Percentiles rank a stretch among this genome's conserved stretches.
Conservation (phyloP, 805 yeast genomes). For the Starmerella khaoyaiensis region DNA sequence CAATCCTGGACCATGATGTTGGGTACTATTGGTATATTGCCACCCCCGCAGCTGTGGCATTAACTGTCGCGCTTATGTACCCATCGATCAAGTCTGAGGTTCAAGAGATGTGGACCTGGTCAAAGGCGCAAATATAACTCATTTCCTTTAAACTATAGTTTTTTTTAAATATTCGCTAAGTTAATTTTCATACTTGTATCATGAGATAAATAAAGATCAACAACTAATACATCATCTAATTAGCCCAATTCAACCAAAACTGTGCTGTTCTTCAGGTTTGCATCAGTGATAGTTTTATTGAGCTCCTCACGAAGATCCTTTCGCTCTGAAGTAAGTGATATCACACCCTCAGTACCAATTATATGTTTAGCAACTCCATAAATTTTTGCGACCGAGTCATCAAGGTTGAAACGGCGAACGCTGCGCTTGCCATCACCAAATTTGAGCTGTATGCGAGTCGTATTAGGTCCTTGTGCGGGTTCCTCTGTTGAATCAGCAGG, state of each 20-base stretch:
- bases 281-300: conserved; percentile 49
- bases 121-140: conserved; percentile 14
- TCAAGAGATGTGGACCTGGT: conserved; percentile 18
- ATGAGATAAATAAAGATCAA: not conserved
- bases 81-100: conserved; percentile 8
- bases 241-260: conserved; percentile 46
- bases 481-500: conserved; percentile 44
- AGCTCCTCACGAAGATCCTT: conserved; percentile 43
- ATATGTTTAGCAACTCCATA: conserved; percentile 57
- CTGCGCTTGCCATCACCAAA: conserved; percentile 75
- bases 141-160: not conserved
- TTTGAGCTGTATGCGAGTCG: conserved; percentile 71
- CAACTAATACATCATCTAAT: not conserved
- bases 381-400: conserved; percentile 46
- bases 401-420: conserved; percentile 50
- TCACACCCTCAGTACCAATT: conserved; percentile 24
- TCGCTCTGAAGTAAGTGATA: conserved; percentile 43
- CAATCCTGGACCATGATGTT: conserved; percentile 31
- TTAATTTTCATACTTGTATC: not conserved
- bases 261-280: conserved; percentile 74
- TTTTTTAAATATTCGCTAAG: not conserved
- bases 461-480: conserved; percentile 43
- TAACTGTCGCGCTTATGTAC: conserved; percentile 24
- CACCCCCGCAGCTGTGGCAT: conserved; percentile 27
- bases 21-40: conserved; percentile 39